Evolutionary conservation across 352 stramenopile species (phyloP), one percentile per base, ranked within the genome.

Genomic region (Salisapilia sapeloensis): DNA sequence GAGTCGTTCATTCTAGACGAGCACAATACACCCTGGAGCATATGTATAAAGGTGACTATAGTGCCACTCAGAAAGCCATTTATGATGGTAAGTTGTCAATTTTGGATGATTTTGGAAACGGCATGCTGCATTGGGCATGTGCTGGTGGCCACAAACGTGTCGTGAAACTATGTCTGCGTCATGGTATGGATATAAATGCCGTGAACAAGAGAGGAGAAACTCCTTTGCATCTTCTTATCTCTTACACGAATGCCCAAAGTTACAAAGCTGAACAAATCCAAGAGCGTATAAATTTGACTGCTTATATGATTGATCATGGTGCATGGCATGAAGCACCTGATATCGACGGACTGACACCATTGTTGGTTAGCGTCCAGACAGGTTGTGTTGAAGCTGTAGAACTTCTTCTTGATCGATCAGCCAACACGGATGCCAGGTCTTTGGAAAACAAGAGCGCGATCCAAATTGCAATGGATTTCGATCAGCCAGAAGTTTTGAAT

Each of bases 241-340:
- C 75, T 9, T 81, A 81, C 22, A 48, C n/a, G n/a, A n/a, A n/a
- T n/a, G n/a, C n/a, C n/a, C n/a, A n/a, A n/a, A n/a, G n/a, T n/a
- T n/a, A n/a, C n/a, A n/a, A n/a, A n/a, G n/a, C n/a, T n/a, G n/a
- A n/a, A n/a, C n/a, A n/a, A n/a, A n/a, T n/a, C n/a, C n/a, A n/a
- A n/a, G 58, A 79, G 4, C 60, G 66, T 10, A 43, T 84, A 3
- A 56, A 49, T 3, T 29, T 87, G 7, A 59, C 50, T 1, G 60
- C 59, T 17, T 91, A 91, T 27, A 81, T 91, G 70, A 81, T 91
- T n/a, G 59, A 83, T 30, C 71, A 91, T 30, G 74, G 69, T 2
- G 75, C 67, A 6, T 85, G 71, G 71, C 66, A 83, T 22, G 70
- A 87, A 63, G 60, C 63, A 7, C 33, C 55, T 0, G 75, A 86